Evolutionary conservation across 208 protist species (phyloP).

Genomic region (Acanthamoeba lenticulata): DNA sequence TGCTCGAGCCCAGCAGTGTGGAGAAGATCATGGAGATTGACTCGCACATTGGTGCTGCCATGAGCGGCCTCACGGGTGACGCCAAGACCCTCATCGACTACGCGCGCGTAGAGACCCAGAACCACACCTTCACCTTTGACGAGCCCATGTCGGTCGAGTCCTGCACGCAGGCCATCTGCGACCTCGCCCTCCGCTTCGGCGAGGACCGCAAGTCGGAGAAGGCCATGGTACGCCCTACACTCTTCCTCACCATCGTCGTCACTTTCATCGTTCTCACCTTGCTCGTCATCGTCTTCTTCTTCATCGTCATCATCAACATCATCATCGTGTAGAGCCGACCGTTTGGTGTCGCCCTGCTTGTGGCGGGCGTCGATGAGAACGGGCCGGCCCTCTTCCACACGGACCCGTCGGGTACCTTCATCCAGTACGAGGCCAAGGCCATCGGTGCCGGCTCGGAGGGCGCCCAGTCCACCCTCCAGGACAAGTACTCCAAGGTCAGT

Average conservation of each 20-base stretch:
- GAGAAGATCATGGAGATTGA: slow-evolving; percentile 99
- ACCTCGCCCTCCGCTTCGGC: slow-evolving; percentile 97
- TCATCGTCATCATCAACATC: neutral
- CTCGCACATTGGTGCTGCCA: slow-evolving; percentile 91
- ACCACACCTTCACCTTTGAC: slow-evolving; percentile 99
- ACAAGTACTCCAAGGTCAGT: slow-evolving; percentile 94
- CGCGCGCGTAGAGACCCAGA: slow-evolving; percentile 97
- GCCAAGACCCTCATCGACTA: slow-evolving; percentile 98
- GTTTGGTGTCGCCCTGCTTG: slow-evolving; percentile 98
- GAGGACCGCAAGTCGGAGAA: slow-evolving; percentile 93
- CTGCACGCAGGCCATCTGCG: slow-evolving; percentile 96
- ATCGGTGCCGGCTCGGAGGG: slow-evolving; percentile 98
- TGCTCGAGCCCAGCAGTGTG: slow-evolving; percentile 96
- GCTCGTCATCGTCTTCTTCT: neutral
- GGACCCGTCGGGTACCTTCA: slow-evolving; percentile 98
- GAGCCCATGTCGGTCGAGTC: slow-evolving; percentile 98
- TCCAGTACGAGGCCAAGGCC: slow-evolving; percentile 97
- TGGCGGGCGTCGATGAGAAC: slow-evolving; percentile 97
- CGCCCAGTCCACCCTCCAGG: slow-evolving; percentile 97
- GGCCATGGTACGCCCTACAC: slow-evolving; percentile 87
- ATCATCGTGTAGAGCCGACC: slow-evolving; percentile 90
- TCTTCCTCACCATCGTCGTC: neutral
- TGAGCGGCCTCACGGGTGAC: slow-evolving; percentile 97
- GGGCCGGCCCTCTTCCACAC: slow-evolving; percentile 97
- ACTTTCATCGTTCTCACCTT: neutral